Evolutionary conservation across 441 rosid species (phyloP).

Genomic region (Metrosideros polymorpha): DNA sequence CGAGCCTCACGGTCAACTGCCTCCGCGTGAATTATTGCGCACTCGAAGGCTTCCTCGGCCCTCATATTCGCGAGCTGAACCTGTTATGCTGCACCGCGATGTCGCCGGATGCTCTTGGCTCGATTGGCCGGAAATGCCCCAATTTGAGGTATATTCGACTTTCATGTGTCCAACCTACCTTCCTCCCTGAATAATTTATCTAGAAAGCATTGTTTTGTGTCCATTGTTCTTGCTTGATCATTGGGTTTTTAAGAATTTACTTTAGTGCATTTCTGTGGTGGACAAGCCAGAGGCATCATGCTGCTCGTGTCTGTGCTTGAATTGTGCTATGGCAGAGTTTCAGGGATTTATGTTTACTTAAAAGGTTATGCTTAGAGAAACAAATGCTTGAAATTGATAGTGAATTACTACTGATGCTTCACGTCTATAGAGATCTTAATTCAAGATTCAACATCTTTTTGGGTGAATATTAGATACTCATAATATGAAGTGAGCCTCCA

Average conservation of each 20-base stretch:
- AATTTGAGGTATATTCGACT: constrained; percentile 32
- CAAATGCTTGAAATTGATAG: neutral
- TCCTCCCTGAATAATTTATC: too few relatives aligned
- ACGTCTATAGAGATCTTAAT: neutral
- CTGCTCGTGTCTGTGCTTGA: neutral
- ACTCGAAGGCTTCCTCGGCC: constrained; percentile 18
- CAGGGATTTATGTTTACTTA: neutral
- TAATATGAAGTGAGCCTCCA: neutral
- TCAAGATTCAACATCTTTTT: neutral
- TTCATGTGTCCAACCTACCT: neutral
- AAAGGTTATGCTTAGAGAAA: neutral
- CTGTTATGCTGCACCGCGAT: constrained; percentile 32
- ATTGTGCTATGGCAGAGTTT: neutral
- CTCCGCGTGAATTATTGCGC: constrained; percentile 29
- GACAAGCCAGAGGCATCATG: neutral
- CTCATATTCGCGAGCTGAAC: constrained; percentile 32
- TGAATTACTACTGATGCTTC: neutral
- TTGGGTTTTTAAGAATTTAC: neutral
- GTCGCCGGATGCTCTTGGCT: constrained; percentile 21
- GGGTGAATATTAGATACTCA: neutral
- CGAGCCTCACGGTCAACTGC: constrained; percentile 34
- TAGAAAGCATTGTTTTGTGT: neutral
- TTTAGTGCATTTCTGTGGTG: neutral
- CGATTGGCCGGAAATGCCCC: constrained; percentile 32
- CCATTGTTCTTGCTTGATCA: neutral